Conservation (phyloP, 2,329 filamentous ascomycete genomes). For the Hypoxylon sp. region DNA sequence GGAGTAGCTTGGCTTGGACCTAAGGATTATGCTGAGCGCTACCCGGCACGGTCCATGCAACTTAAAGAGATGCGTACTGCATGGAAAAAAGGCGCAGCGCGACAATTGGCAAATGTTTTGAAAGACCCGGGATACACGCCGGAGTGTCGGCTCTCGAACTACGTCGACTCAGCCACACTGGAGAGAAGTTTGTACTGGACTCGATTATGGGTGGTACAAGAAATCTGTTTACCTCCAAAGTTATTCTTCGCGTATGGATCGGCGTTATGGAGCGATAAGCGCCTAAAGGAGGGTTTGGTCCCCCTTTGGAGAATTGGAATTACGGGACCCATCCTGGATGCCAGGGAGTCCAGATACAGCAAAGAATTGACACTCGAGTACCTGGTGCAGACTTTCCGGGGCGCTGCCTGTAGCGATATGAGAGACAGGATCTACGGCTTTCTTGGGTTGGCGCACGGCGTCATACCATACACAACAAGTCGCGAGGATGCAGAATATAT, state of each 20-base stretch:
- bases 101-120: neutral
- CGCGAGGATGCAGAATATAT: no score
- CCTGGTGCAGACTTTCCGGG: slow-evolving; percentile 9
- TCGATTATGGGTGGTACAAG: slow-evolving; percentile 29
- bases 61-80: neutral
- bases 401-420: neutral
- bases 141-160: no score
- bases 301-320: neutral
- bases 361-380: slow-evolving; percentile 9
- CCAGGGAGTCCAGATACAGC: neutral
- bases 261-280: slow-evolving; percentile 9
- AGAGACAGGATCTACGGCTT: slow-evolving; percentile 23
- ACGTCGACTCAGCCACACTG: no score
- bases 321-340: neutral
- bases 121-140: no score
- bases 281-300: no score
- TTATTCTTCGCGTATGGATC: slow-evolving; percentile 21
- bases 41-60: neutral
- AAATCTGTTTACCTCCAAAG: slow-evolving; percentile 18
- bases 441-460: slow-evolving; percentile 18
- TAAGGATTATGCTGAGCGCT: neutral
- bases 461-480: slow-evolving; percentile 4
- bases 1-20: slow-evolving; percentile 29
- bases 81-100: neutral
- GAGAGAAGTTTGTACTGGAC: slow-evolving; percentile 30